Percentiles rank a stretch among this genome's conserved stretches.
Conservation (phyloP, 495 filamentous ascomycete genomes). For the Aspergillus incahuasiensis region DNA sequence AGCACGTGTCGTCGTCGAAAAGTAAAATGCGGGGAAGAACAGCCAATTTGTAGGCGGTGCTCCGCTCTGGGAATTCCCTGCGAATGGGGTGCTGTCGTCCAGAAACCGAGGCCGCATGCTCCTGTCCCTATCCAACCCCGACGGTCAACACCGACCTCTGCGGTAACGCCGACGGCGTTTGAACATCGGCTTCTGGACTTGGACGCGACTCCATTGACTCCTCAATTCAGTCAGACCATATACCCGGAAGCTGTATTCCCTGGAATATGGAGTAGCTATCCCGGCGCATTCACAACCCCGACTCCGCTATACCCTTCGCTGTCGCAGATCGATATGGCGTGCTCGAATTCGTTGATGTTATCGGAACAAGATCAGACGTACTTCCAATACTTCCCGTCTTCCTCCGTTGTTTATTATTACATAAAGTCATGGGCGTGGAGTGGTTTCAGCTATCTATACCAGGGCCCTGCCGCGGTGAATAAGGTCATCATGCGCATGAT, state of each 20-base stretch:
- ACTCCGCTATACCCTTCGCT: slow-evolving; percentile 27
- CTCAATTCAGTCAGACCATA: neutral
- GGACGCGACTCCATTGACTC: neutral
- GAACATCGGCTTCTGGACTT: neutral
- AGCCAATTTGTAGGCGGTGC: slow-evolving; percentile 47
- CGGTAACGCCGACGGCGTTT: neutral
- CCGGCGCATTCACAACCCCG: neutral
- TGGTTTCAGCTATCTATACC: slow-evolving; percentile 38
- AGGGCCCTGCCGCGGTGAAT: slow-evolving; percentile 33
- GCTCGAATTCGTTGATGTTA: slow-evolving; percentile 35
- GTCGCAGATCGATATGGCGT: slow-evolving; percentile 22
- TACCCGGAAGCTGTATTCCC: slow-evolving; percentile 9
- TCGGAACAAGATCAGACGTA: slow-evolving; percentile 36
- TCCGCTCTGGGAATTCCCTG: slow-evolving; percentile 27
- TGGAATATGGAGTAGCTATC: slow-evolving; percentile 1
- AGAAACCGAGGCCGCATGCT: slow-evolving; percentile 24
- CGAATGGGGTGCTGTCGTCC: slow-evolving; percentile 38
- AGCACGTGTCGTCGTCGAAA: slow-evolving; percentile 53
- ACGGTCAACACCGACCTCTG: slow-evolving; percentile 1
- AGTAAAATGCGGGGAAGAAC: slow-evolving; percentile 52
- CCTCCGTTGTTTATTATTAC: slow-evolving; percentile 38
- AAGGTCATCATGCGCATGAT: slow-evolving; percentile 46
- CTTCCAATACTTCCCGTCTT: slow-evolving; percentile 41
- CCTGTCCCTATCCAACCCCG: slow-evolving; percentile 31
- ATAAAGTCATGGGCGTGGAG: slow-evolving; percentile 44